Evolutionary conservation across 352 stramenopile species (phyloP), one percentile per base, ranked within the genome.

Genomic region (Pythium phragmiticola): DNA sequence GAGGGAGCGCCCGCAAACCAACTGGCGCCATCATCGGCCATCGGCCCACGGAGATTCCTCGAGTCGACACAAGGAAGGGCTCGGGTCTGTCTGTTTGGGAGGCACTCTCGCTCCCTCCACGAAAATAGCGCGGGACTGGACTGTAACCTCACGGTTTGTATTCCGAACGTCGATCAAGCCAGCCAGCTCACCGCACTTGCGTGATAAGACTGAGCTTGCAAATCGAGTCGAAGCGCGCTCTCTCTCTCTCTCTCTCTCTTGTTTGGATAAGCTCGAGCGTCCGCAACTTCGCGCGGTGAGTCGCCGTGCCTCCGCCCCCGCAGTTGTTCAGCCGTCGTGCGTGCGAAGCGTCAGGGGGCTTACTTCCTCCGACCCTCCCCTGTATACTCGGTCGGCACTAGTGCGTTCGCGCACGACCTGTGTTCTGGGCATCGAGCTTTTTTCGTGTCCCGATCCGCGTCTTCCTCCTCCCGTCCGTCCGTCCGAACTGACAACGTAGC

Each of bases 91-190:
- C 39, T 39, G 34, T 39, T 9, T 48, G 19, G 45, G 36, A 52
- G 56, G 56, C 43, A 43, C 49, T 48, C 55, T 17, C 45, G 42
- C 56, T 39, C 50, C 17, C 19, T 17, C 50, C n/a, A 54, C 56
- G 19, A 48, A 60, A 55, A 55, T 66, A 60, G 60, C 41, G 21
- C n/a, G 56, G 43, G 34, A 50, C 30, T 39, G 43, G 19, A 19
- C 21, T 21, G 21, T 42, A 23, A 37, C 54, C 49, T 28, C 16
- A 5, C 26, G 48, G 26, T 41, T 39, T 41, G 26, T 36, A n/a
- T 63, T 54, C 37, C 46, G 46, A 34, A 28, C 57, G 41, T 50
- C 46, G 48, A 64, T 50, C 57, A 41, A 64, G 57, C 57, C 57
- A 63, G 57, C 57, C 51, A 43, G 34, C 37, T 21, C 21, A 21